Conservation (phyloP, 495 filamentous ascomycete genomes). For the Podospora comata region DNA sequence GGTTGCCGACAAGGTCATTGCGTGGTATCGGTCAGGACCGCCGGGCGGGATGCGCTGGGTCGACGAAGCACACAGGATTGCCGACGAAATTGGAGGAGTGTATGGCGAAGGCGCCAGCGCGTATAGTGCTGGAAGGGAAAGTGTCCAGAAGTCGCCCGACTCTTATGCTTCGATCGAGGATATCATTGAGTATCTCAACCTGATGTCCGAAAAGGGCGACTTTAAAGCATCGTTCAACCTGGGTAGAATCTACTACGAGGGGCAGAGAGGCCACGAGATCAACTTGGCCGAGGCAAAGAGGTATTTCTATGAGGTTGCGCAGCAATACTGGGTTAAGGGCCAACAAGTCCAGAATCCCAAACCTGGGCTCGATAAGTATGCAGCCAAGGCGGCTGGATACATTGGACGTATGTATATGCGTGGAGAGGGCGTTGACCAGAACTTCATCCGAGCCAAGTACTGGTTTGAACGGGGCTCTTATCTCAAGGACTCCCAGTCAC, state of each 20-base stretch:
- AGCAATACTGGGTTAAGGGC: constrained; percentile 78
- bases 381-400: constrained; percentile 85
- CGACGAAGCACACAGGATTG: constrained; percentile 71
- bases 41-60: constrained; percentile 81
- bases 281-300: constrained; percentile 71
- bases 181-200: constrained; percentile 88
- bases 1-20: constrained; percentile 90
- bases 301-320: constrained; percentile 79
- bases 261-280: constrained; percentile 67
- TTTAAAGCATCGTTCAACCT: constrained; percentile 88
- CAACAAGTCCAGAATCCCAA: constrained; percentile 43
- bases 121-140: constrained; percentile 85
- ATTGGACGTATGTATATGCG: constrained; percentile 91
- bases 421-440: constrained; percentile 84
- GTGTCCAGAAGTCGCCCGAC: constrained; percentile 63
- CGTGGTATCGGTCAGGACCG: constrained; percentile 79
- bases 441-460: constrained; percentile 65
- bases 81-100: constrained; percentile 87
- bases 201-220: constrained; percentile 91
- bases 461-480: constrained; percentile 86
- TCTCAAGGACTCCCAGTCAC: constrained; percentile 79
- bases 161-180: constrained; percentile 85
- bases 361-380: constrained; percentile 69
- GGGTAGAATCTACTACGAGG: constrained; percentile 87
- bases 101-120: constrained; percentile 94